phyloP scores from a whole-genome alignment of 345 rosid genomes.

The Citrus hindsii region DNA sequence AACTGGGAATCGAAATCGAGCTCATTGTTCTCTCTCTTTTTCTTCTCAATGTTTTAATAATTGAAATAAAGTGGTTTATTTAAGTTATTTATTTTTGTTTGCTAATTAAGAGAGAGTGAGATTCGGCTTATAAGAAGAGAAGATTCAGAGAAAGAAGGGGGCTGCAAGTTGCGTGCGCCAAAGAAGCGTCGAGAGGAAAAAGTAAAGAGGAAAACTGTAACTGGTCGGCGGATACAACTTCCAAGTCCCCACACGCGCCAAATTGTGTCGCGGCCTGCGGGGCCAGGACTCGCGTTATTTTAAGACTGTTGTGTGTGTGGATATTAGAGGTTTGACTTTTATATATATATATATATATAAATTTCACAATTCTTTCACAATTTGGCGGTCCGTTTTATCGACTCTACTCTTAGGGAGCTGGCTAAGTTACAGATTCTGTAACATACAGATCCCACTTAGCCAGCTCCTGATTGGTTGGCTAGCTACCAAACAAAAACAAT shows the following conservation, averaged over 20 bases:
- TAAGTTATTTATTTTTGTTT: neutral
- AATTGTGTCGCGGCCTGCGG: neutral
- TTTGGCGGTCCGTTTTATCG: too few species aligned
- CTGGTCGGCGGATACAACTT: neutral
- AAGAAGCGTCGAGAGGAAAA: neutral
- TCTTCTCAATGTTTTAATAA: neutral
- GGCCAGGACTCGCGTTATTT: neutral
- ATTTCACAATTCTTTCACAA: too few species aligned
- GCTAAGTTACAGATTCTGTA: too few species aligned
- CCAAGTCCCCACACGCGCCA: neutral
- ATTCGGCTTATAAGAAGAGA: neutral
- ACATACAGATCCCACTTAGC: too few species aligned
- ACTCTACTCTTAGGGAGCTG: too few species aligned
- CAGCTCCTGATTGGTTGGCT: too few species aligned
- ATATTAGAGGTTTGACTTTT: neutral
- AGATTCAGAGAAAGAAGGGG: neutral
- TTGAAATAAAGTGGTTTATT: neutral
- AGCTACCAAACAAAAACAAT: too few species aligned
- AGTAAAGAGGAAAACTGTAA: neutral
- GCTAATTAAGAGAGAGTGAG: neutral
- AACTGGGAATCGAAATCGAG: conserved; percentile 10
- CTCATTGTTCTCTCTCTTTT: neutral
- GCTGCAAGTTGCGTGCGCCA: neutral
- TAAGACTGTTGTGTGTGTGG: neutral
- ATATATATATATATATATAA: too few species aligned